phyloP scores from a whole-genome alignment of 1,139 yeast genomes.

The Citeromyces siamensis region DNA sequence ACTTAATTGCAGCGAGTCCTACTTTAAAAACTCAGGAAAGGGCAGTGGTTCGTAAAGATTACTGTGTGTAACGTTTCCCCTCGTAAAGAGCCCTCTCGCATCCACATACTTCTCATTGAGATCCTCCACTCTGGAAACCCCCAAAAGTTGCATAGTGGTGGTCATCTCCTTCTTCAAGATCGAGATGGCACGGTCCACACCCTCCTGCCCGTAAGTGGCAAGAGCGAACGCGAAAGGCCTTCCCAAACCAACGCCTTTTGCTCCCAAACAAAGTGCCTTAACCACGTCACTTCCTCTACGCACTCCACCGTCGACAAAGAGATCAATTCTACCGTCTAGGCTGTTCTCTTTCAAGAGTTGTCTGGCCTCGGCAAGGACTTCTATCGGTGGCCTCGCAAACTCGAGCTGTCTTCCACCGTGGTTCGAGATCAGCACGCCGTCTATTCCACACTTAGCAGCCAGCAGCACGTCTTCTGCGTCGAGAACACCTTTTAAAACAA shows the following conservation, averaged over 20 bases:
- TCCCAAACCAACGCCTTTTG: conserved; percentile 64
- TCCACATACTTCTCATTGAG: conserved; percentile 39
- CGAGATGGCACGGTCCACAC: conserved; percentile 44
- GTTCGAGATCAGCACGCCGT: conserved; percentile 53
- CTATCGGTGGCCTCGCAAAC: conserved; percentile 54
- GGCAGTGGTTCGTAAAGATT: no score
- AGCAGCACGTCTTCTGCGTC: conserved; percentile 39
- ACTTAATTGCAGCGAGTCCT: no score
- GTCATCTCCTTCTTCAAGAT: conserved; percentile 39
- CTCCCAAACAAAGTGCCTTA: conserved; percentile 58
- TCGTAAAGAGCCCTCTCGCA: conserved; percentile 21
- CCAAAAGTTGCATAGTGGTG: conserved; percentile 45
- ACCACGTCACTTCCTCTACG: conserved; percentile 58
- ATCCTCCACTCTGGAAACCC: conserved; percentile 33
- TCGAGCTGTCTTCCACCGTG: conserved; percentile 74
- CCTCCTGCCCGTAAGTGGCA: conserved; percentile 59
- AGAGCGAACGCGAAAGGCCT: conserved; percentile 63
- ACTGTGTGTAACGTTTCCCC: no score
- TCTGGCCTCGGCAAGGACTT: conserved; percentile 52
- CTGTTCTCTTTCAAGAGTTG: conserved; percentile 37
- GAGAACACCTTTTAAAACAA: conserved; percentile 41
- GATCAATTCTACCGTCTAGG: conserved; percentile 27
- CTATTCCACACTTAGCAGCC: conserved; percentile 44
- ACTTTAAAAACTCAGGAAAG: no score
- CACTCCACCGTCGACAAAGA: conserved; percentile 53